Evolutionary conservation across 73 alveolate species (phyloP), one percentile per base, ranked within the genome.

Genomic region (Paramecium caudatum): DNA sequence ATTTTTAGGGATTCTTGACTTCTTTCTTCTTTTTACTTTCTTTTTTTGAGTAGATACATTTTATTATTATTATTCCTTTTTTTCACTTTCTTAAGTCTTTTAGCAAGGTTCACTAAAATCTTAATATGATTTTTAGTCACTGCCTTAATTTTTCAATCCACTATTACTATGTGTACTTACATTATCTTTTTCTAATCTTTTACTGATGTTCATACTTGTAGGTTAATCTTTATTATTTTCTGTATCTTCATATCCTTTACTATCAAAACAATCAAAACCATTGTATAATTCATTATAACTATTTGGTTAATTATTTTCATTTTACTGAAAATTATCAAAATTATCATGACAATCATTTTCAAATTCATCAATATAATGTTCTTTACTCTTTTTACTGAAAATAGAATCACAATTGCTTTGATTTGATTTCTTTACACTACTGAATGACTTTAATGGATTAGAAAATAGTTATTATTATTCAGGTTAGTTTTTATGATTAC

Each of bases 1-100:
- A 16, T 68, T 33, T 39, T 74, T 74, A n/a, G 88, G 88, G 6
- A 74, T 16, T 45, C 88, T 74, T 34, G 88, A 74, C 43, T 47
- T 74, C 55, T 74, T 74, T 45, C 88, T 74, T 74, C 88, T 74
- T 39, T 74, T 41, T 2, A 34, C 36, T 15, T 32, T 32, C 39
- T 68, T 68, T 37, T 68, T 68, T 21, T 68, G 19, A 30, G 34
- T 16, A 2, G n/a, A 17, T 27, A 10, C 30, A 1, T 23, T 55
- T 68, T 68, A 13, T 19, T 41, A 41, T 8, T 8, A 8, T 41
- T 41, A 7, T 8, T 12, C 12, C 50, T 68, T 68, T 16, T 68
- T 68, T 7, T 68, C 84, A 68, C 84, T 68, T 9, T 68, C 84
- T 1, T 68, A 68, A 13, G 84, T 68, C 34, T 68, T 68, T 37